These are phyloP conservation scores for Lactifluus echinatus DNA, from an alignment of 768 basidiomycete species.

Conservation along the genomic window DNA sequence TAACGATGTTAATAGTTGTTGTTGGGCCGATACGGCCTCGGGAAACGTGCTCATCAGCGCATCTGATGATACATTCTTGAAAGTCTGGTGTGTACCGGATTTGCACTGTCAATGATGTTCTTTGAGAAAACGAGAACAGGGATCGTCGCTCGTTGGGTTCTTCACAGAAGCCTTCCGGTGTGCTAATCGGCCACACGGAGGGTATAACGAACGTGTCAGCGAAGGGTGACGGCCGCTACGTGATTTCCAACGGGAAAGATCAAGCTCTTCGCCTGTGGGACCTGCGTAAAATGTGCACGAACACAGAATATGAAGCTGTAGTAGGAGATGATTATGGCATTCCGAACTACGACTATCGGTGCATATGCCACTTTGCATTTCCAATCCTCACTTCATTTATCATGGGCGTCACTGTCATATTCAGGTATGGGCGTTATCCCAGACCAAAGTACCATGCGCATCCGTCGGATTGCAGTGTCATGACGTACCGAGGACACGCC, in stretches of 20 bases:
- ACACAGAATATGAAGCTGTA: constrained; percentile 53
- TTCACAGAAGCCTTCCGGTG: constrained; percentile 74
- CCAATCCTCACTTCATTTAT: background rate
- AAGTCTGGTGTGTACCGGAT: constrained; percentile 67
- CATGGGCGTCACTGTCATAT: background rate
- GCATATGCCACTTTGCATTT: constrained; percentile 17
- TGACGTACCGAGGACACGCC: constrained; percentile 90
- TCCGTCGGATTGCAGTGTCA: constrained; percentile 87
- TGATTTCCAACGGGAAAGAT: constrained; percentile 95
- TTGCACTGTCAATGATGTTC: background rate
- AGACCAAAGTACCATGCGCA: constrained; percentile 56
- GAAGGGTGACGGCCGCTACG: constrained; percentile 92
- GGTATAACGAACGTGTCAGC: constrained; percentile 92
- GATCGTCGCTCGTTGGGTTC: constrained; percentile 42
- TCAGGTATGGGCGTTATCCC: constrained; percentile 58
- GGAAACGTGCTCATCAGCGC: constrained; percentile 94
- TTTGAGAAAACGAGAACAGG: constrained; percentile 28
- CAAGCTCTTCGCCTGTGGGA: constrained; percentile 91
- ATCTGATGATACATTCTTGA: constrained; percentile 89
- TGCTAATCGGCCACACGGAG: constrained; percentile 92
- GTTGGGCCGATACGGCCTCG: constrained; percentile 89
- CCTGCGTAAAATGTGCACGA: constrained; percentile 82
- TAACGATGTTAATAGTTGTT: constrained; percentile 92
- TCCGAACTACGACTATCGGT: constrained; percentile 76
- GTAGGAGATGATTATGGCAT: constrained; percentile 45